Evolutionary conservation across 208 protist genomes (phyloP).

Genomic region (Leishmania aethiopica): DNA sequence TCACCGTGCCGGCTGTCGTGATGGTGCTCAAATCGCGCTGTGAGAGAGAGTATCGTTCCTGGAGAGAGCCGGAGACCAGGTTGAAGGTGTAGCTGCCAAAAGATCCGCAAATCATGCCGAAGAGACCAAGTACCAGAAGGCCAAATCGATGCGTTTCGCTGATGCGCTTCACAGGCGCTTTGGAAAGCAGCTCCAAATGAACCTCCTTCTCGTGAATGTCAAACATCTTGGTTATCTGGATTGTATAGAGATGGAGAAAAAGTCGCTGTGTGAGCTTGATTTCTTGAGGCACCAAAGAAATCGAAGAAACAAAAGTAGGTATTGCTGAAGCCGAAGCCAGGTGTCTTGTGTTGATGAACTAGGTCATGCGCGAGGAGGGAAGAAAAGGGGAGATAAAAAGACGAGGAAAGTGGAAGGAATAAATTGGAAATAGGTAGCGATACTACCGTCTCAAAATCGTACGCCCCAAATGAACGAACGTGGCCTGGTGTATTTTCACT

Average conservation of each 20-base stretch:
- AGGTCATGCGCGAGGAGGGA: not conserved
- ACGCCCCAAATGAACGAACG: not conserved
- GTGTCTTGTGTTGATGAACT: not conserved
- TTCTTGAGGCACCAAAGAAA: not conserved
- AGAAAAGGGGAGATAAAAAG: not conserved
- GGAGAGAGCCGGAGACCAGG: constrained; percentile 52
- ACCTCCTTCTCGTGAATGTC: constrained; percentile 7
- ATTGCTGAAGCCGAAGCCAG: not conserved
- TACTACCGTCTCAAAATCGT: not conserved
- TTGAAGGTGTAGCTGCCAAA: constrained; percentile 60
- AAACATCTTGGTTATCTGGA: constrained; percentile 7
- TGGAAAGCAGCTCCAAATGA: constrained; percentile 12
- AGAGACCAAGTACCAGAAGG: constrained; percentile 42
- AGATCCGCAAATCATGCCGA: constrained; percentile 58
- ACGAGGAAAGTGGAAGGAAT: not conserved
- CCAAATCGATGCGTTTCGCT: constrained; percentile 53
- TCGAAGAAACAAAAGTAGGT: not conserved
- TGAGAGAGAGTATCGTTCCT: constrained; percentile 49
- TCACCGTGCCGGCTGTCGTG: constrained; percentile 42
- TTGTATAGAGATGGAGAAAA: not conserved
- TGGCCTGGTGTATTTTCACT: not conserved
- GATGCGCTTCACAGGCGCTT: constrained; percentile 23
- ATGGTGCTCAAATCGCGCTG: constrained; percentile 66
- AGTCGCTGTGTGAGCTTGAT: not conserved
- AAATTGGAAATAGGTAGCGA: not conserved